Base-by-base conservation (phyloP, 2,329 filamentous ascomycete species). In the Onygenales sp. region DNA sequence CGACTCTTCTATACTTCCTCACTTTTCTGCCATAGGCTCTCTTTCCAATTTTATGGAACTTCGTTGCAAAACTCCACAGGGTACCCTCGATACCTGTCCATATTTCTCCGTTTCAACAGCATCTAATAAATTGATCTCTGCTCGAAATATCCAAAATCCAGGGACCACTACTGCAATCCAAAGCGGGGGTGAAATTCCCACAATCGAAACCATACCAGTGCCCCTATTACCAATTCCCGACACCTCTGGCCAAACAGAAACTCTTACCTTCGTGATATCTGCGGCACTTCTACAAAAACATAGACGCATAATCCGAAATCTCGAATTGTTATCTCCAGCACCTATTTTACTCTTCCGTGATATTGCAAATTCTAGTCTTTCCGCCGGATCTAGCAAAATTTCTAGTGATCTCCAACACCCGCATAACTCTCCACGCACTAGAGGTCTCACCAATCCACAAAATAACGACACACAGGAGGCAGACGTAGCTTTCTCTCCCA, bases 401-500 rank as follows among this genome's bases (percentile, higher is more conserved):
- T 35, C 17, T 41, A 60, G 38, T 35, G 31, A 43, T 39, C 56
- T 8, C 6, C 35, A 32, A 41, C 14, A 6, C 38, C 11, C 38
- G 3, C 21, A 3, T 27, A 27, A 27, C 21, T 27, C 21, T 5
- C 21, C 21, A 27, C 21, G 1, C 21, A 27, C 21, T 27, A 5
- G 21, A 27, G 21, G 21, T 5, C 21, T 27, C 21, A 27, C 21
- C 21, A 27, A 32, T 42, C 14, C 55, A 63, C 27, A 45, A 57
- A 43, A 10, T 3, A 32, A 31, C 14, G 21, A 55, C 31, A 35
- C 14, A n/a, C 44, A 43, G 7, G 66, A 71, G 58, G 66, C 87
- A 2, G 90, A 95, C 61, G 68, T 95, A 2, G 79, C 86, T 1
- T 61, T 91, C 5, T 87, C 87, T 0, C 82, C 87, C 0, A 75